A percentile compares a stretch with the other conserved stretches of the same genome.
These are phyloP conservation scores for Perkinsus marinus DNA, from an alignment of 169 alveolate genomes.

Conservation along the genomic window DNA sequence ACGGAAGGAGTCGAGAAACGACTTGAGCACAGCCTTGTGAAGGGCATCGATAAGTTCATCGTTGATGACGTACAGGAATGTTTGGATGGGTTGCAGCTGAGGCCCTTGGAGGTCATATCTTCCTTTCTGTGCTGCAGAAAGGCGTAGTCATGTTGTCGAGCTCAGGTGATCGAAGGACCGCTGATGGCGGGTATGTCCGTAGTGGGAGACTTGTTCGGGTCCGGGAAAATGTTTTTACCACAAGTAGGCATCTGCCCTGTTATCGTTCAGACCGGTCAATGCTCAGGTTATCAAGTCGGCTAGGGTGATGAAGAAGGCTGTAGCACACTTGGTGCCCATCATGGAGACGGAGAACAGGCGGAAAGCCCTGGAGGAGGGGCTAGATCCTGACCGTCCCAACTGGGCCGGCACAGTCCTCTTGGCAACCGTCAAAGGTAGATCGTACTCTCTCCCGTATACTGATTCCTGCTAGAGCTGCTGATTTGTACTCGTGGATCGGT, in stretches of 20 bases:
- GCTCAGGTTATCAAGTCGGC: slow-evolving; percentile 36
- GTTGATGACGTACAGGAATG: slow-evolving; percentile 42
- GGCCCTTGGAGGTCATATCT: not conserved
- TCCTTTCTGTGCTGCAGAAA: not conserved
- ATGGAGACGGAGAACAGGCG: slow-evolving; percentile 36
- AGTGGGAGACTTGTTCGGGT: slow-evolving; percentile 55
- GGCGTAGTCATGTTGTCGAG: slow-evolving; percentile 10
- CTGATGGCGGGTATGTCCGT: slow-evolving; percentile 54
- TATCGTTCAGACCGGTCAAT: not conserved
- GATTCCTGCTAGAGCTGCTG: no score
- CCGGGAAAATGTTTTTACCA: slow-evolving; percentile 59
- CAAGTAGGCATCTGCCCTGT: slow-evolving; percentile 20
- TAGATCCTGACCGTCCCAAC: slow-evolving; percentile 24
- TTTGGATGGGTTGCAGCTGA: not conserved
- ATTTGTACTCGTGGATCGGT: no score
- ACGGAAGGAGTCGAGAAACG: slow-evolving; percentile 21
- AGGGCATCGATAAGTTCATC: slow-evolving; percentile 46
- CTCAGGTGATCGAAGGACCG: slow-evolving; percentile 61
- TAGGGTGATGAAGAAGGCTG: slow-evolving; percentile 60
- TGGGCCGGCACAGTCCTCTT: slow-evolving; percentile 32
- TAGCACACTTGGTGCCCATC: slow-evolving; percentile 49
- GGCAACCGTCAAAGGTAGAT: slow-evolving; percentile 56
- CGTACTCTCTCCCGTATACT: no score
- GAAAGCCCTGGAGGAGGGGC: slow-evolving; percentile 9
- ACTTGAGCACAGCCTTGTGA: slow-evolving; percentile 38